A percentile compares a stretch with the other conserved stretches of the same genome.
These are phyloP conservation scores for Aspergillus flavus DNA, from an alignment of 2,329 filamentous ascomycete species.

Conservation along the genomic window DNA sequence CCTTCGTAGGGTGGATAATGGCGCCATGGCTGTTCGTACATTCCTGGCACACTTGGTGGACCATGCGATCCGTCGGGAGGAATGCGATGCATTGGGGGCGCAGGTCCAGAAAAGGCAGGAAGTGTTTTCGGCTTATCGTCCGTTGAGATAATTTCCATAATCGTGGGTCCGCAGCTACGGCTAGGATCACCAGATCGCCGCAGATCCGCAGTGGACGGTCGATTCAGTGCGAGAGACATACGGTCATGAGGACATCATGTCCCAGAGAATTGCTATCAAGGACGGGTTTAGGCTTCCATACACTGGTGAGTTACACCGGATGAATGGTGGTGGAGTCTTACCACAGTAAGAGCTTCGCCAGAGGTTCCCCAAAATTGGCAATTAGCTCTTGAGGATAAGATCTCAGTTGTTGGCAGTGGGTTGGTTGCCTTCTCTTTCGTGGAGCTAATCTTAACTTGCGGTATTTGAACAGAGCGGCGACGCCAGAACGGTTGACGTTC, in stretches of 20 bases:
- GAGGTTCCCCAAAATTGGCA: slow-evolving; percentile 17
- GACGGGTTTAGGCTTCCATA: not conserved
- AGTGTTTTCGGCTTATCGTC: slow-evolving; percentile 31
- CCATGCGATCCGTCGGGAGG: slow-evolving; percentile 34
- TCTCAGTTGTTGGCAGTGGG: not conserved
- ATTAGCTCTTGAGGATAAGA: slow-evolving; percentile 11
- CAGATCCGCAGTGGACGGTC: slow-evolving; percentile 19
- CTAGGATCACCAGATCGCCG: slow-evolving; percentile 22
- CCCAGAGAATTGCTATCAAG: slow-evolving; percentile 10
- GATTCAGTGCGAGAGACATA: slow-evolving; percentile 25
- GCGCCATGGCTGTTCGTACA: slow-evolving; percentile 38
- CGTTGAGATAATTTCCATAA: slow-evolving; percentile 29
- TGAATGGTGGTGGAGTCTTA: not conserved
- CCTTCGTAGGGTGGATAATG: slow-evolving; percentile 33
- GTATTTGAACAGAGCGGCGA: not conserved
- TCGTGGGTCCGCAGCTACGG: slow-evolving; percentile 22
- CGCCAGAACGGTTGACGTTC: not conserved
- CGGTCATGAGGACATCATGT: slow-evolving; percentile 27
- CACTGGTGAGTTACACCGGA: not conserved
- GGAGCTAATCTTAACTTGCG: too few relatives aligned
- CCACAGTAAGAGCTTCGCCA: not conserved
- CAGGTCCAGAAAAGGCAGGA: slow-evolving; percentile 25
- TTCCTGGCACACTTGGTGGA: slow-evolving; percentile 28
- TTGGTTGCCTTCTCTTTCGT: not conserved
- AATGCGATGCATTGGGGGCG: slow-evolving; percentile 34